A percentile compares a stretch with the other conserved stretches of the same genome.
These are phyloP conservation scores for Blastocladiella britannica DNA, from an alignment of 192 early-diverging fungal genomes.

Conservation along the genomic window DNA sequence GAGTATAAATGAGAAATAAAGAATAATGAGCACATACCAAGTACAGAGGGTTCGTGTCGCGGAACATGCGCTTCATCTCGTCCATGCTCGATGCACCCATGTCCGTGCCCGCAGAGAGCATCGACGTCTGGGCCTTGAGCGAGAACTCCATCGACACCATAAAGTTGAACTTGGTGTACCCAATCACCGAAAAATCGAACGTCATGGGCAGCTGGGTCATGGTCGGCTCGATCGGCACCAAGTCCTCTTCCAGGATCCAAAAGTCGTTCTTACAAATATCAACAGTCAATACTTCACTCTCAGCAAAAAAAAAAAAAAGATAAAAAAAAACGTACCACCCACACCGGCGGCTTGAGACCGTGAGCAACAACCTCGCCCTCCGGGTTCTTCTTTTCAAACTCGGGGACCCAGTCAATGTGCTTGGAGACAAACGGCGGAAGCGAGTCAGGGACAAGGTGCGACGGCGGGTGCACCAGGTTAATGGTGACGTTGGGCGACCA, in stretches of 20 bases:
- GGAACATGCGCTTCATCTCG: constrained; percentile 74
- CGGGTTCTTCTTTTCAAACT: constrained; percentile 23
- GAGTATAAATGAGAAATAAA: no score
- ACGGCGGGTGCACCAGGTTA: constrained; percentile 10
- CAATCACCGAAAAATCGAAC: constrained; percentile 38
- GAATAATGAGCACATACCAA: no score
- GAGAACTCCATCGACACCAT: constrained; percentile 46
- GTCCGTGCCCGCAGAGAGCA: constrained; percentile 34
- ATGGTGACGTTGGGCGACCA: constrained; percentile 6
- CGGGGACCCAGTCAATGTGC: not conserved
- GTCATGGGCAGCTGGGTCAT: constrained; percentile 36
- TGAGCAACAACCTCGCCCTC: constrained; percentile 33
- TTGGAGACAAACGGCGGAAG: constrained; percentile 1
- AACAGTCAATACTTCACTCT: no score
- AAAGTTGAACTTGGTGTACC: constrained; percentile 53
- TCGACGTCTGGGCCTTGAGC: constrained; percentile 29
- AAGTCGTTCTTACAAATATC: constrained; percentile 2
- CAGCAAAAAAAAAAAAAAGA: no score
- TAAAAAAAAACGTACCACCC: not conserved
- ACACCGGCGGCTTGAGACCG: constrained; percentile 56
- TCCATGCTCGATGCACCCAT: constrained; percentile 37
- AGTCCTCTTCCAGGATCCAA: constrained; percentile 2
- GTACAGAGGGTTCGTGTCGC: constrained; percentile 73
- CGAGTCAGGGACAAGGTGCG: constrained; percentile 2
- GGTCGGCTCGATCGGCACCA: not conserved